A percentile compares a stretch with the other conserved stretches of the same genome.
phyloP scores from a whole-genome alignment of 2,329 filamentous ascomycete genomes.

The Thielaviopsis populi region DNA sequence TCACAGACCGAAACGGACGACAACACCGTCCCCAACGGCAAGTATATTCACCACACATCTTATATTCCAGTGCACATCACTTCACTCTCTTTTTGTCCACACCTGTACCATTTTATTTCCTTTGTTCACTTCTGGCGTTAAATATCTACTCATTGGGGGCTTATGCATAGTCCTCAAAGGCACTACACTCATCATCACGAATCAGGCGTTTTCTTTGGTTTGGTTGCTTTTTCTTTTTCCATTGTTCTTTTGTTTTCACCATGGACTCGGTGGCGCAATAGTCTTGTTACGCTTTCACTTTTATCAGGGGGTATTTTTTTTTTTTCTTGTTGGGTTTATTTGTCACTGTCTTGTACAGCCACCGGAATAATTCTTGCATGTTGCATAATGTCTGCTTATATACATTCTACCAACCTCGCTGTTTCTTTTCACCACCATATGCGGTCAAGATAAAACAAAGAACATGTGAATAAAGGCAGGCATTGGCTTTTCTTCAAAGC shows the following conservation, averaged over 20 bases:
- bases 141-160: not conserved
- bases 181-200: not conserved
- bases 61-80: not conserved
- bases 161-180: constrained; percentile 5
- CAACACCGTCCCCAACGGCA: not conserved
- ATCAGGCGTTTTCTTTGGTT: not conserved
- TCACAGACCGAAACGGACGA: not conserved
- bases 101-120: not conserved
- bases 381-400: not conserved
- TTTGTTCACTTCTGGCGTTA: not conserved
- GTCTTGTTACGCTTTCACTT: not conserved
- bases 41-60: not conserved
- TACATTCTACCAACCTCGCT: not conserved
- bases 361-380: not conserved
- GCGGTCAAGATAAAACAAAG: not conserved
- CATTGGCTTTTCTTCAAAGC: not conserved
- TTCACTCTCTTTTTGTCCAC: not conserved
- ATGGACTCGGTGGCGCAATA: not conserved
- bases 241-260: not conserved
- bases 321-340: not conserved
- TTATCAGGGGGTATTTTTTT: not conserved
- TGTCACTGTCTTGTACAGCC: not conserved
- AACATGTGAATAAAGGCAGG: not conserved
- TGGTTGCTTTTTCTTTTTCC: not conserved
- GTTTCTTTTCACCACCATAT: not conserved